Conservation (phyloP, 2,329 filamentous ascomycete species). For the Colletotrichum musicola region DNA sequence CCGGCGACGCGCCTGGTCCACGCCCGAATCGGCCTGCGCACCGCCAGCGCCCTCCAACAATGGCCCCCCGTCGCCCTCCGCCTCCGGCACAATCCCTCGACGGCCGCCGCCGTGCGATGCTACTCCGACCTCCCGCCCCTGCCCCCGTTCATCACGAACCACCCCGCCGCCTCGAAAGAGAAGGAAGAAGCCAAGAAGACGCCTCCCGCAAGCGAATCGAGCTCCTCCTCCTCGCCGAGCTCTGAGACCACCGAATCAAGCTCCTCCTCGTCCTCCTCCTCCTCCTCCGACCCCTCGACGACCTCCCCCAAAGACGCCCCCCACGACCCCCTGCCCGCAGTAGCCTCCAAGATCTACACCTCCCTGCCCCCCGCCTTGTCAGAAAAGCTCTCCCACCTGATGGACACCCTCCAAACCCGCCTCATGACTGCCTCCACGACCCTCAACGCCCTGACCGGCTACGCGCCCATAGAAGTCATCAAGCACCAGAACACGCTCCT, state of each 20-base stretch:
- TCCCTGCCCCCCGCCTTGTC: slow-evolving; percentile 56
- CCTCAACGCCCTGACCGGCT: slow-evolving; percentile 94
- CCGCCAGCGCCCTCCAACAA: slow-evolving; percentile 17
- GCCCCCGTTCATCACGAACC: slow-evolving; percentile 10
- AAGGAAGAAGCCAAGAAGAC: slow-evolving; percentile 15
- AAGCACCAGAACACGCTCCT: slow-evolving; percentile 81
- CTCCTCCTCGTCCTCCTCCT: background rate
- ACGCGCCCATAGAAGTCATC: slow-evolving; percentile 88
- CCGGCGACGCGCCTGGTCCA: slow-evolving; percentile 33
- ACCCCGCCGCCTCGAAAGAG: slow-evolving; percentile 25
- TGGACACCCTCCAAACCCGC: slow-evolving; percentile 91
- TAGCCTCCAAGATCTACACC: slow-evolving; percentile 33
- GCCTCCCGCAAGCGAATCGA: slow-evolving; percentile 12
- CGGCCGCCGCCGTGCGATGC: slow-evolving; percentile 1
- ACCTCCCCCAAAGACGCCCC: slow-evolving; percentile 6
- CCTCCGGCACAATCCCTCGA: slow-evolving; percentile 1
- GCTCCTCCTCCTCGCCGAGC: slow-evolving; percentile 19
- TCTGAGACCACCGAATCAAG: background rate
- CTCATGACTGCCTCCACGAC: slow-evolving; percentile 87
- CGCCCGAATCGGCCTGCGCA: slow-evolving; percentile 30
- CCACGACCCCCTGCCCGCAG: slow-evolving; percentile 27
- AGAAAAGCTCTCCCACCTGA: slow-evolving; percentile 73
- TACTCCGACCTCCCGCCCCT: slow-evolving; percentile 31
- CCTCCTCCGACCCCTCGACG: slow-evolving; percentile 10
- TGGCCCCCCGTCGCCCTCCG: slow-evolving; percentile 16